Evolutionary conservation across 2,329 filamentous ascomycete species (phyloP).

Genomic region (Gaeumannomyces tritici): DNA sequence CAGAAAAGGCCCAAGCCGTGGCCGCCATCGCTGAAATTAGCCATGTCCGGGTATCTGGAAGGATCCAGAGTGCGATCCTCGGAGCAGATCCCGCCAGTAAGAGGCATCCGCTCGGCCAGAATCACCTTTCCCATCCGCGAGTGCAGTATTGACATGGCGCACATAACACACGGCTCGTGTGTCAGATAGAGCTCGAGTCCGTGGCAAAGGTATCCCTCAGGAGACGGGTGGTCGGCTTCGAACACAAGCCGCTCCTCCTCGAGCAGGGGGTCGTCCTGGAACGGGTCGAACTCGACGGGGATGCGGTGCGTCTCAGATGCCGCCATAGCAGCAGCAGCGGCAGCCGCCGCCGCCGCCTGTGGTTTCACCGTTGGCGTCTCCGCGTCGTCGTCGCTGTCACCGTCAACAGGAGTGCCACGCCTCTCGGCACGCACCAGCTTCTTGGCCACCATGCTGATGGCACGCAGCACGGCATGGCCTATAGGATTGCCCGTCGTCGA

Average conservation of each 20-base stretch:
- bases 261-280: constrained; percentile 61
- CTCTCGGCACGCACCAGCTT: constrained; percentile 50
- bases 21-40: constrained; percentile 31
- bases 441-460: constrained; percentile 73
- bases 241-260: constrained; percentile 55
- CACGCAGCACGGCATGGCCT: constrained; percentile 68
- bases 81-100: constrained; percentile 74
- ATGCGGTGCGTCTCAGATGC: not conserved
- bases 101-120: constrained; percentile 68
- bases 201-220: constrained; percentile 86
- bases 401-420: constrained; percentile 20
- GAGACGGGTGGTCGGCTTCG: constrained; percentile 52
- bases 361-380: not conserved
- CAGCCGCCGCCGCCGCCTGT: too few species aligned
- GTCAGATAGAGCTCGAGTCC: constrained; percentile 89
- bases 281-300: constrained; percentile 48
- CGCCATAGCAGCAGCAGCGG: too few species aligned
- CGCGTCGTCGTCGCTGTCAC: not conserved
- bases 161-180: constrained; percentile 94
- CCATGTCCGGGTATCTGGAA: constrained; percentile 28
- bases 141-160: constrained; percentile 91
- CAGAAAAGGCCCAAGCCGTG: constrained; percentile 60
- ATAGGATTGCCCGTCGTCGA: constrained; percentile 59
- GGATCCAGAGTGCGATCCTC: constrained; percentile 46
- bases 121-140: constrained; percentile 83